Evolutionary conservation across 352 stramenopile genomes (phyloP), one percentile per base, ranked within the genome.

Genomic region (Blastocystis sp.): DNA sequence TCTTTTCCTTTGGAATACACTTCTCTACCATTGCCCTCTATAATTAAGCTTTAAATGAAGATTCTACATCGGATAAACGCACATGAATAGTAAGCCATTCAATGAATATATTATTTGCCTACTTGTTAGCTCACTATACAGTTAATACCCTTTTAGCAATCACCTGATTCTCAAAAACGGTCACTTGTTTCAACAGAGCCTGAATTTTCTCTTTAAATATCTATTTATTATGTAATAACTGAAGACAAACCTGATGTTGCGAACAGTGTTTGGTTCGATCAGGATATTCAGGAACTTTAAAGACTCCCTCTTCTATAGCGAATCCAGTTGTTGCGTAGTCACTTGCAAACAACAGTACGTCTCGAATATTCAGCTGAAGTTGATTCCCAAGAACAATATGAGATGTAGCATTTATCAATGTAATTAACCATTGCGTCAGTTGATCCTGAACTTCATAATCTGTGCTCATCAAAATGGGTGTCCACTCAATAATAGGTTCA

Each of bases 41-140:
- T 33, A 22, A 37, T 9, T 76, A 27, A 37, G 30, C 0, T 19
- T 1, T 7, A 1, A 22, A 37, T n/a, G 19, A 37, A 22, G 0
- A 17, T n/a, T 22, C 1, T 48, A 68, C 53, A 54, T 84, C 73
- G 1, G 73, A 37, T 0, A 66, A 3, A n/a, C 57, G 37, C 11
- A 84, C 48, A 35, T 84, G 73, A n/a, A 84, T 51, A 5, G 73
- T 84, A n/a, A 84, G 73, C 73, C 73, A 84, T 64, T 84, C 73
- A 42, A 22, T 68, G 19, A 84, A 57, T 57, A 84, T 33, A 42
- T 84, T 84, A 35, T 44, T 27, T 30, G 37, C 17, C 73, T 84
- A 84, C 33, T 19, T 64, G 11, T 84, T 35, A 84, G 22, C 1
- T 15, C 4, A 1, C 3, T 22, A 35, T 48, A 6, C 48, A 42